Conservation (phyloP, 495 filamentous ascomycete species). For the Podospora australis region DNA sequence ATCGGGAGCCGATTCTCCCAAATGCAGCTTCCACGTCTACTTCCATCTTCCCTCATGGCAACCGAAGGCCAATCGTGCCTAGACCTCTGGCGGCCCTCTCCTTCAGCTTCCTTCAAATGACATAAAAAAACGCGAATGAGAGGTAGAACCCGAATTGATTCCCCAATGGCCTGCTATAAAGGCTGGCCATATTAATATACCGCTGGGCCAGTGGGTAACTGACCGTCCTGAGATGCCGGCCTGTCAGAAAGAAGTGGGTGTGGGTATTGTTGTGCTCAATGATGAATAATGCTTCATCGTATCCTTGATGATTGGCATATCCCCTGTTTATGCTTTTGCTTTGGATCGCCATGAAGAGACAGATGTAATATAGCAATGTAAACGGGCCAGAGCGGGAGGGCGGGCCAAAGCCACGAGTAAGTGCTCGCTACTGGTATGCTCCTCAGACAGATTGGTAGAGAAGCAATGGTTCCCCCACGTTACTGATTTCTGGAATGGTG, state of each 20-base stretch:
- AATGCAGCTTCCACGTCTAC: conserved; percentile 6
- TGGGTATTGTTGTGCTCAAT: conserved; percentile 3
- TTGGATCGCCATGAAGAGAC: neutral
- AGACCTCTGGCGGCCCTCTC: neutral
- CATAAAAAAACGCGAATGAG: conserved; percentile 10
- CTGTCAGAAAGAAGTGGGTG: too few relatives aligned
- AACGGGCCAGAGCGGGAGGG: too few relatives aligned
- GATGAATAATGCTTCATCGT: conserved; percentile 3
- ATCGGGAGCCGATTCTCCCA: too few relatives aligned
- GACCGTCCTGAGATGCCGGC: too few relatives aligned
- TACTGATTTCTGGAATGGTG: conserved; percentile 97
- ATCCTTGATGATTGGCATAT: neutral
- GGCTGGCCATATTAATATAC: neutral
- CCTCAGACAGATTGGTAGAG: conserved; percentile 75
- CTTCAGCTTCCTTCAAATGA: conserved; percentile 1
- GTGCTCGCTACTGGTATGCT: too few relatives aligned
- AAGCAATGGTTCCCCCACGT: conserved; percentile 91
- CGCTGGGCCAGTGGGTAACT: neutral
- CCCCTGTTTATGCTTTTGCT: neutral
- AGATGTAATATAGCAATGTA: too few relatives aligned
- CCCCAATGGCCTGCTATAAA: conserved; percentile 4
- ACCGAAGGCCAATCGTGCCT: too few relatives aligned
- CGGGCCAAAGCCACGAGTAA: too few relatives aligned
- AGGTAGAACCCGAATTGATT: conserved; percentile 5
- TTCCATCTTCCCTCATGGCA: too few relatives aligned